Evolutionary conservation across 768 basidiomycete species (phyloP), one percentile per base, ranked within the genome.

Genomic region (Steccherinum ochraceum): DNA sequence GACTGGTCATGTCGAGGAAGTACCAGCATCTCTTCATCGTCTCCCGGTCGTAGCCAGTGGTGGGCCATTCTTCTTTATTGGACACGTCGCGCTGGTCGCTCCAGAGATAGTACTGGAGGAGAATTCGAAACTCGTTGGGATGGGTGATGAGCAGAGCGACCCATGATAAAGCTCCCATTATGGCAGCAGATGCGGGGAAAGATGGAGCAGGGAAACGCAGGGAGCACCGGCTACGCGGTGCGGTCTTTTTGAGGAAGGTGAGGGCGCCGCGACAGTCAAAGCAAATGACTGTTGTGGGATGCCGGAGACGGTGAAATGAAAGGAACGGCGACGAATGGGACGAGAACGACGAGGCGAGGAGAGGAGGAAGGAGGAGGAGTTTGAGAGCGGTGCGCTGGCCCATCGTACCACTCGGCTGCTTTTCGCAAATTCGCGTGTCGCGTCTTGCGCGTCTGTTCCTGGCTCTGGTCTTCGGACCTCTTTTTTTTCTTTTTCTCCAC

Each of bases 11-110:
- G 74, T 98, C 94, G 49, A 98, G 72, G 59, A 93, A 85, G 5
- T 79, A 72, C 94, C 93, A 97, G 63, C 93, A 97, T 40, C 81
- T 75, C 50, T 83, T 79, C 95, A 99, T 99, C 7, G 81, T 73
- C 35, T 77, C 63, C 50, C 95, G 75, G 69, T 96, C 84, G 84
- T 89, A 97, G 40, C 91, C 91, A 1, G 92, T 89, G 18, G 85
- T 83, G 0, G 77, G 71, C 58, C 88, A 80, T 59, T 97, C 89
- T 55, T 77, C 69, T 51, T 81, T 70, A 1, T 80, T 74, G 41
- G 88, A 82, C 59, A 98, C 89, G 60, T 94, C 89, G 58, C 93
- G 83, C 61, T 82, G 82, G 56, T 92, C 84, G 67, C 92, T 81
- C 69, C 84, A 93, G 26, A 96, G 58, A 59, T 80, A 81, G 73